Base-by-base conservation (phyloP, 2,329 filamentous ascomycete genomes). In the Beauveria sp. region DNA sequence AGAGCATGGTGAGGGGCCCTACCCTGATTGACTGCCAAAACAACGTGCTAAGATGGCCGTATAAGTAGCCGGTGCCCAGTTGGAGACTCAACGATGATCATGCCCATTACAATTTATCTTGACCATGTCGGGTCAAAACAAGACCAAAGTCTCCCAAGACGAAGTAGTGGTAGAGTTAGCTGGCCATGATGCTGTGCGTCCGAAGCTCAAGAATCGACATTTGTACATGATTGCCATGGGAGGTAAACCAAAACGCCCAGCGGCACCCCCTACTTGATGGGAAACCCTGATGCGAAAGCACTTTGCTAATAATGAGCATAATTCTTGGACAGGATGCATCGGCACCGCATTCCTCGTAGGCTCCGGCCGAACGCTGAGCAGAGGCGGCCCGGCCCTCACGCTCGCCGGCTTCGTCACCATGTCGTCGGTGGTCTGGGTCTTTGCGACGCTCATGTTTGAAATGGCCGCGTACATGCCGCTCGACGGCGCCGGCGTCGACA, bases 391-490 rank as follows among this genome's bases (percentile, higher is more conserved):
- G 9, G 57, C 57, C 3, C 57, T 59, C 22, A 26, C 46, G 5
- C 38, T 59, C 16, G 46, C 46, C 22, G 57, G 57, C 30, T 59
- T 51, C 47, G 57, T 38, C 30, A 50, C 49, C 16, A 52, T 30
- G 16, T 45, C 47, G 38, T 2, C 14, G 47, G 22, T 45, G 9
- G 57, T 59, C 16, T 59, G 47, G 46, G 34, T 52, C 38, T 43
- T 45, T 47, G 34, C 57, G 2, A 52, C 57, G 14, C 30, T 59
- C 1, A 28, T 52, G n/a, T 75, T 87, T 24, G 22, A 24, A 24
- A 24, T 24, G 22, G 22, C 22, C 22, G 22, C 22, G 22, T 24
- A 24, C 22, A 24, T 24, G 22, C 22, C 22, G 1, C 22, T 24
- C 22, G 22, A 24, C 22, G 22, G 22, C 22, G 22, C 22, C 22